These are phyloP conservation scores for Chlorella vulgaris DNA, from an alignment of 139 green algal genomes.

Conservation along the genomic window DNA sequence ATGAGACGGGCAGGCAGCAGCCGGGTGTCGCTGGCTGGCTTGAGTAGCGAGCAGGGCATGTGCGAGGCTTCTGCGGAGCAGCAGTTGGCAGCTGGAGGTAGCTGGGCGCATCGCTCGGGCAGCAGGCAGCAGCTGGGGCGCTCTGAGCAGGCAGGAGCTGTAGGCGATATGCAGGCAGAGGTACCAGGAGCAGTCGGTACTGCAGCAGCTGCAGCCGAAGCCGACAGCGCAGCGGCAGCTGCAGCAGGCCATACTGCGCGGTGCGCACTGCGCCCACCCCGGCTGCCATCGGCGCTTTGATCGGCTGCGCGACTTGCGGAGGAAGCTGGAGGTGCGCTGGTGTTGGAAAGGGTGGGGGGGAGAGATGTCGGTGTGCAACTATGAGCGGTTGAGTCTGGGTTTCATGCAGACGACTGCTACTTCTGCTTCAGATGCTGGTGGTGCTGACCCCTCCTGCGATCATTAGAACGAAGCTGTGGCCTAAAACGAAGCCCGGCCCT, in stretches of 20 bases:
- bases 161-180: not conserved
- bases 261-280: constrained; percentile 2
- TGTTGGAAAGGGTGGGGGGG: no score
- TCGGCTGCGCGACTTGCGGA: constrained; percentile 22
- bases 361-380: no score
- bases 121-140: not conserved
- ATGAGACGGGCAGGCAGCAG: not conserved
- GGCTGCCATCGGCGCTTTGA: constrained; percentile 29
- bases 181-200: not conserved
- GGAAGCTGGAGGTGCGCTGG: constrained; percentile 19
- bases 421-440: no score
- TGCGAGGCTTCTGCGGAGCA: not conserved
- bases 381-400: no score
- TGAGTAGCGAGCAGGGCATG: not conserved
- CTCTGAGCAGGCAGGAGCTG: not conserved
- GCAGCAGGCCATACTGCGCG: not conserved
- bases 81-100: not conserved
- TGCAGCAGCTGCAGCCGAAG: not conserved
- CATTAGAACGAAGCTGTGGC: no score
- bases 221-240: not conserved
- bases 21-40: not conserved
- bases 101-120: not conserved
- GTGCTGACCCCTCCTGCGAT: no score
- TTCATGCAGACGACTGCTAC: no score
- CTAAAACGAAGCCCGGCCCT: no score